Percentiles rank a stretch among this genome's conserved stretches.
These are phyloP conservation scores for Nakazawaea wickerhamii DNA, from an alignment of 805 yeast genomes.

Conservation along the genomic window DNA sequence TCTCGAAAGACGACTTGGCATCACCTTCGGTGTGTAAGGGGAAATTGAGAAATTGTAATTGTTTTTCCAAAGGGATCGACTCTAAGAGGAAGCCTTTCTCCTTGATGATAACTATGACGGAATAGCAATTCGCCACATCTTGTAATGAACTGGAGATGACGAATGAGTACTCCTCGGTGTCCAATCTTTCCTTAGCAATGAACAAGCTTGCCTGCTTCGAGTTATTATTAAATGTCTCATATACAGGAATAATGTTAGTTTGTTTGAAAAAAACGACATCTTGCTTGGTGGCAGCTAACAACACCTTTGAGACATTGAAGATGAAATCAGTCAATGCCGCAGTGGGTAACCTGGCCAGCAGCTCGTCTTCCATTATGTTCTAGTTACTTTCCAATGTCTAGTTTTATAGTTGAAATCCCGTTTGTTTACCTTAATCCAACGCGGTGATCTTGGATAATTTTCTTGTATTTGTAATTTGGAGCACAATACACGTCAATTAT, in stretches of 20 bases:
- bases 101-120: constrained; percentile 38
- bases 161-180: background rate
- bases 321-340: constrained; percentile 19
- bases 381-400: too few species aligned
- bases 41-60: constrained; percentile 29
- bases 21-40: constrained; percentile 19
- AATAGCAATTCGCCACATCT: constrained; percentile 9
- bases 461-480: background rate
- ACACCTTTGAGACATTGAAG: constrained; percentile 22
- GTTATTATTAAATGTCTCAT: constrained; percentile 18
- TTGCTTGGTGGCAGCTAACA: constrained; percentile 23
- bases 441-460: constrained; percentile 1
- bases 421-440: constrained; percentile 6
- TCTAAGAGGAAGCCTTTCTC: constrained; percentile 28
- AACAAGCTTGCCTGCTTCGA: constrained; percentile 22
- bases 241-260: constrained; percentile 12
- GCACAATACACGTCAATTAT: constrained; percentile 1
- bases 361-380: background rate
- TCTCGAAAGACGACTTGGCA: constrained; percentile 35
- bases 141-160: background rate
- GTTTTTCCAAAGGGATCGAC: constrained; percentile 23
- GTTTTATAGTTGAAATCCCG: background rate
- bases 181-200: constrained; percentile 14
- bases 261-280: constrained; percentile 24
- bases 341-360: background rate